These are phyloP conservation scores for Cryoendolithus antarcticus DNA, from an alignment of 2,329 filamentous ascomycete genomes.

Conservation along the genomic window DNA sequence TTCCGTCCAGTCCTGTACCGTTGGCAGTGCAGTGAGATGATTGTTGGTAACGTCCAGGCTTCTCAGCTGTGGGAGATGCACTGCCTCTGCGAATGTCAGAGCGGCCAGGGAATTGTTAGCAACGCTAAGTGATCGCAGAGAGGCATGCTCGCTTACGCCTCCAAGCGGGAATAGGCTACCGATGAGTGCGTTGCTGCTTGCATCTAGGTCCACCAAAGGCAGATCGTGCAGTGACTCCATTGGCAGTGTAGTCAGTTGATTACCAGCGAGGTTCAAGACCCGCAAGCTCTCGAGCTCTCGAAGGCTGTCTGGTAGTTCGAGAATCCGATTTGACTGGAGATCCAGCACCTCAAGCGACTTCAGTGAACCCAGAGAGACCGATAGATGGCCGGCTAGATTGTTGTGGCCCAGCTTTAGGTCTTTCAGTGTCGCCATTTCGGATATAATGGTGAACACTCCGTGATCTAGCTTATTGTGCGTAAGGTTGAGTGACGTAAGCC, in stretches of 20 bases:
- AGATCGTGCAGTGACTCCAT: conserved; percentile 56
- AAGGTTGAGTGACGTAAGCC: conserved; percentile 71
- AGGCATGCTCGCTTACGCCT: conserved; percentile 37
- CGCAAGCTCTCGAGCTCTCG: conserved; percentile 57
- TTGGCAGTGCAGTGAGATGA: conserved; percentile 58
- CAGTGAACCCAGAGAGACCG: conserved; percentile 51
- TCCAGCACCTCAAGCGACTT: conserved; percentile 67
- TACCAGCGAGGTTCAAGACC: conserved; percentile 68
- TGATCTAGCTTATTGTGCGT: conserved; percentile 64
- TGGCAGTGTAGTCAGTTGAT: conserved; percentile 59
- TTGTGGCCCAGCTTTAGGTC: conserved; percentile 78
- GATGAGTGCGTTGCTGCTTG: conserved; percentile 64
- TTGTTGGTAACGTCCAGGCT: conserved; percentile 72
- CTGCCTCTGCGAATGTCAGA: conserved; percentile 34
- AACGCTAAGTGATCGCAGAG: conserved; percentile 64
- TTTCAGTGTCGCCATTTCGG: conserved; percentile 57
- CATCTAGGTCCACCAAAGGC: conserved; percentile 60
- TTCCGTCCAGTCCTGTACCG: conserved; percentile 60
- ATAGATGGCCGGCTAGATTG: conserved; percentile 55
- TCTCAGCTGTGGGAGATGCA: conserved; percentile 61
- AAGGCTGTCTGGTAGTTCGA: conserved; percentile 54
- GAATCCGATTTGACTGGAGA: conserved; percentile 66
- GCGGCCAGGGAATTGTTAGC: conserved; percentile 59
- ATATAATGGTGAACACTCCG: conserved; percentile 57
- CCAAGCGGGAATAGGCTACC: conserved; percentile 56